Evolutionary conservation across 2,329 filamentous ascomycete species (phyloP), one percentile per base, ranked within the genome.

Genomic region (Mycocentrospora acerina): DNA sequence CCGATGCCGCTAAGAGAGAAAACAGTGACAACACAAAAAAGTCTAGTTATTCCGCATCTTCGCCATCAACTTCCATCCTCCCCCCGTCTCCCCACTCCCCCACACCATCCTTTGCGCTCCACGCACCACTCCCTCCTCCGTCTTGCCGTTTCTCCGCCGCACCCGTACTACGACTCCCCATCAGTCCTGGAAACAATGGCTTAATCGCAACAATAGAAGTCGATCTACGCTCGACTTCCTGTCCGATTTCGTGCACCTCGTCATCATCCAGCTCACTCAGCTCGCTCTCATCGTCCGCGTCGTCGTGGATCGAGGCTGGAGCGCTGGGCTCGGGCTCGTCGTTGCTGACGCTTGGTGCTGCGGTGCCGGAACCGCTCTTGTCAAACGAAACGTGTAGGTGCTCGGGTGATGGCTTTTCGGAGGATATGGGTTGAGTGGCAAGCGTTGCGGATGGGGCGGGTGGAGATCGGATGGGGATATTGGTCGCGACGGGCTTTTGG

Each of bases 251-350:
- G 28, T 64, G 57, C 1, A 66, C 64, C 26, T 67, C 64, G 2
- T 54, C 59, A 25, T 74, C 72, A 35, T 74, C 73, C 10, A 77
- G 62, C 53, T 78, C 76, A 40, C 73, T 77, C 2, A 79, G 60
- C 58, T 79, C 76, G 45, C 73, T 77, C 46, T 77, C 75, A 41
- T 77, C 74, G 53, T 77, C 75, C 0, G 74, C 75, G 47, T 67
- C 70, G 44, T 76, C 75, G 31, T 76, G 71, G 1, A 75, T 54
- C 37, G 72, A 86, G 18, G 37, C 16, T 2, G 15, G 10, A 11
- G 19, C 13, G 24, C 12, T 15, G 18, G 24, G 33, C 4, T 46
- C 55, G 3, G 32, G 9, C n/a, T 70, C 64, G 13, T 61, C 63
- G 29, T 64, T 64, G 10, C 54, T 53, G 3, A 61, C 48, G 37